Conservation (phyloP, 805 yeast genomes). For the Cyberlindnera petersonii region DNA sequence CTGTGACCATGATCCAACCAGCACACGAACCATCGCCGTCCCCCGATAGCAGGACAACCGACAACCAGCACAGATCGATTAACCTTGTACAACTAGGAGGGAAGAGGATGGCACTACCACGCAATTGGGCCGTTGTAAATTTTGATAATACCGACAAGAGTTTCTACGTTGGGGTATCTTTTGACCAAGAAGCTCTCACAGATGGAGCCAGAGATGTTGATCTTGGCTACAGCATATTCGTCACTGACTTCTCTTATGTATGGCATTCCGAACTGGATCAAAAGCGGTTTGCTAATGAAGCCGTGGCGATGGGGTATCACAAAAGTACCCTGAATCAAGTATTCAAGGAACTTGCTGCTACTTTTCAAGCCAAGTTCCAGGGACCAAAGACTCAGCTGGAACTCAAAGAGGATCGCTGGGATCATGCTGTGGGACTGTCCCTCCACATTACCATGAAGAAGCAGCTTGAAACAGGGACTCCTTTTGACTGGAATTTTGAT, state of each 20-base stretch:
- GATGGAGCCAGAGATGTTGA: background rate
- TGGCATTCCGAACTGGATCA: constrained; percentile 24
- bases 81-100: background rate
- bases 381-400: constrained; percentile 8
- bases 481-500: constrained; percentile 24
- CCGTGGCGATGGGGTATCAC: constrained; percentile 17
- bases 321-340: constrained; percentile 10
- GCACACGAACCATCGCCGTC: too few species aligned
- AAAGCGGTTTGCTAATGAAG: constrained; percentile 15
- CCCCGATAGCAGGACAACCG: too few species aligned
- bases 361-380: constrained; percentile 17
- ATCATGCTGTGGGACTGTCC: constrained; percentile 20
- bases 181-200: constrained; percentile 5
- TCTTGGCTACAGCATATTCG: constrained; percentile 9
- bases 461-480: constrained; percentile 3
- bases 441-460: constrained; percentile 16
- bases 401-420: constrained; percentile 14
- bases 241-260: constrained; percentile 24
- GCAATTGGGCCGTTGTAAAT: constrained; percentile 21
- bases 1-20: too few species aligned
- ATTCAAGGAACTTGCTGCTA: constrained; percentile 11
- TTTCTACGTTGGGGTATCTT: constrained; percentile 22
- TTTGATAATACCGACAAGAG: constrained; percentile 9
- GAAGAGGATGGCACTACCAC: constrained; percentile 10
- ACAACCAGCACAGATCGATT: too few species aligned